These are phyloP conservation scores for Fusarium sulawesiense DNA, from an alignment of 2,329 filamentous ascomycete species.

Conservation along the genomic window DNA sequence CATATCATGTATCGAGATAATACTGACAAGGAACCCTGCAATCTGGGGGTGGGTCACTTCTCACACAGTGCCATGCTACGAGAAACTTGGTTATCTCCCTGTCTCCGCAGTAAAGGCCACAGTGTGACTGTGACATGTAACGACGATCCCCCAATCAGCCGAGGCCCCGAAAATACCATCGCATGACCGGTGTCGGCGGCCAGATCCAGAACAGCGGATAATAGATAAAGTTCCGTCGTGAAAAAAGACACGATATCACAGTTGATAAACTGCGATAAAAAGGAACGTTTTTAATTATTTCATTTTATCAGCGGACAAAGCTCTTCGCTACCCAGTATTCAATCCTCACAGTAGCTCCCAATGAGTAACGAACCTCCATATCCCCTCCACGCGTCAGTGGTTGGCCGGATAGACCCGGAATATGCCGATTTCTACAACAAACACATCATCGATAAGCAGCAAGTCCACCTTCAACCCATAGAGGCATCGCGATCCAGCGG, in stretches of 20 bases:
- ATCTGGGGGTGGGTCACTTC: background rate
- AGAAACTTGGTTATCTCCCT: background rate
- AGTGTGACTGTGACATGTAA: background rate
- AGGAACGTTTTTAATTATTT: background rate
- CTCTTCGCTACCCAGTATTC: accelerated
- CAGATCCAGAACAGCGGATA: background rate
- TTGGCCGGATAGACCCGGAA: background rate
- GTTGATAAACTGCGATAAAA: background rate
- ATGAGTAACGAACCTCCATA: conserved; percentile 14
- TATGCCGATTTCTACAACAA: conserved; percentile 18
- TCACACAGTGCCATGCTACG: background rate
- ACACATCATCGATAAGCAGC: conserved; percentile 22
- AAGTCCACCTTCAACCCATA: conserved; percentile 17
- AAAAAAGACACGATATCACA: background rate
- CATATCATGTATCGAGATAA: background rate
- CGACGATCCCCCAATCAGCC: background rate
- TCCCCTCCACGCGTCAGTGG: background rate
- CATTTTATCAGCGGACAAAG: background rate
- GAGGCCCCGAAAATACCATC: background rate
- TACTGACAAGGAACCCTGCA: background rate
- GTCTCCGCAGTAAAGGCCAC: background rate
- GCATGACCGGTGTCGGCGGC: conserved; percentile 1
- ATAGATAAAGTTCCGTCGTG: conserved; percentile 6
- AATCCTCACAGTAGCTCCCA: accelerated
- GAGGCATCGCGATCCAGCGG: conserved; percentile 1